Base-by-base conservation (phyloP, 257 asterid genomes). In the Lavandula angustifolia region DNA sequence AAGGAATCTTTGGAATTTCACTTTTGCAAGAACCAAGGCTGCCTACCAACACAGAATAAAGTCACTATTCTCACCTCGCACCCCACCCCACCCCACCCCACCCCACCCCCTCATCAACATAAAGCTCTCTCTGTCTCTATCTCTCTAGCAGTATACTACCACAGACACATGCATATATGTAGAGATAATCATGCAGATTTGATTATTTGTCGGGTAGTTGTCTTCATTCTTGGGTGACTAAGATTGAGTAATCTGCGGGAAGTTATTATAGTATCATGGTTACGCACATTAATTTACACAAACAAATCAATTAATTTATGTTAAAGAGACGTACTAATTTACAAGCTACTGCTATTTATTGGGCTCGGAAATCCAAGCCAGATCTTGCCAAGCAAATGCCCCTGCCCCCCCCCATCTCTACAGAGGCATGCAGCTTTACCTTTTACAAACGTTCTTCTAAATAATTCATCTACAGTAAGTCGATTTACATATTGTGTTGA, bases 131-230 rank as follows among this genome's bases (percentile, higher is more conserved):
- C 56, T 58, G 55, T 51, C 54, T 68, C 68, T 74, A 48, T 60
- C 56, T 54, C 65, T 55, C 66, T 32, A 22, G 27, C 27, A 22
- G 27, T 22, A 22, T 22, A 22, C 27, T 6, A 37, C 7, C 8
- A 6, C 10, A 7, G 10, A 67, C 69, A 67, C 55, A 72, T 69
- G 69, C 69, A 75, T 56, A 69, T 34, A 69, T 48, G 41, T 59
- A 69, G 68, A 75, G 64, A 74, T 76, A 75, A 78, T 80, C 71
- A 69, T 67, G 74, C 44, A 76, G 70, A 71, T 76, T 79, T 78
- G 92, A 80, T 85, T 85, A 78, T 79, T 76, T 82, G 88, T 82
- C 86, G 86, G 85, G 13, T 70, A 63, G 64, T 70, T 85, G 85
- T 76, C 82, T 57, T 69, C 48, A 54, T 29, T 64, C 34, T 54